A percentile compares a stretch with the other conserved stretches of the same genome.
phyloP scores from a whole-genome alignment of 2,329 filamentous ascomycete species.

The Phaeosphaeria sp. region DNA sequence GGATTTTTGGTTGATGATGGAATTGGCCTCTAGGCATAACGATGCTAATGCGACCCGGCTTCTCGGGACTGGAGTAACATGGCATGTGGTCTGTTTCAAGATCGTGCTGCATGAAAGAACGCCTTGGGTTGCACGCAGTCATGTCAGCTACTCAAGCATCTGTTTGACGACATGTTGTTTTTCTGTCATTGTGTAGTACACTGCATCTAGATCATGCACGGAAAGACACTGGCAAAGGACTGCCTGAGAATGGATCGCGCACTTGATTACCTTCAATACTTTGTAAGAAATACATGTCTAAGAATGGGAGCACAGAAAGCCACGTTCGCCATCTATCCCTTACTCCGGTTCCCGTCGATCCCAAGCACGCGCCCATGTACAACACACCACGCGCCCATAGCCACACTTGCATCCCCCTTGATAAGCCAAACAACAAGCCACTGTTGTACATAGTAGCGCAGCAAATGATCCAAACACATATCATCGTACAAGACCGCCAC shows the following conservation, averaged over 20 bases:
- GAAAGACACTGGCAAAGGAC: not conserved
- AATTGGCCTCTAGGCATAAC: not conserved
- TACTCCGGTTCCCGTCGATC: not conserved
- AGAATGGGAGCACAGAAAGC: not conserved
- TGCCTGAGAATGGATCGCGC: too few species aligned
- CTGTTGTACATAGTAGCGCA: not conserved
- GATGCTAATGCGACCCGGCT: not conserved
- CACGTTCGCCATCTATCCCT: not conserved
- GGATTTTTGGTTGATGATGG: not conserved
- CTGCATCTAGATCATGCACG: not conserved
- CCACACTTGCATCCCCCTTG: not conserved
- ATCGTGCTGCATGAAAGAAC: not conserved
- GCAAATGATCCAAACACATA: not conserved
- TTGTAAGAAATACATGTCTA: not conserved
- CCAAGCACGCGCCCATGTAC: not conserved
- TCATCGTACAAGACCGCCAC: conserved; percentile 1
- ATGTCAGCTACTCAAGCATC: too few species aligned
- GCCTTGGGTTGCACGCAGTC: too few species aligned
- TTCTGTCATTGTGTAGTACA: not conserved
- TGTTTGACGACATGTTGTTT: not conserved
- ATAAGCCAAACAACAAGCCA: not conserved
- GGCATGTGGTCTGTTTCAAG: not conserved
- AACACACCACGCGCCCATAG: conserved; percentile 3
- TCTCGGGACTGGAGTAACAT: not conserved
- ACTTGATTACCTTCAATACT: not conserved